phyloP scores from a whole-genome alignment of 345 rosid species.

The Citrus reticulata region DNA sequence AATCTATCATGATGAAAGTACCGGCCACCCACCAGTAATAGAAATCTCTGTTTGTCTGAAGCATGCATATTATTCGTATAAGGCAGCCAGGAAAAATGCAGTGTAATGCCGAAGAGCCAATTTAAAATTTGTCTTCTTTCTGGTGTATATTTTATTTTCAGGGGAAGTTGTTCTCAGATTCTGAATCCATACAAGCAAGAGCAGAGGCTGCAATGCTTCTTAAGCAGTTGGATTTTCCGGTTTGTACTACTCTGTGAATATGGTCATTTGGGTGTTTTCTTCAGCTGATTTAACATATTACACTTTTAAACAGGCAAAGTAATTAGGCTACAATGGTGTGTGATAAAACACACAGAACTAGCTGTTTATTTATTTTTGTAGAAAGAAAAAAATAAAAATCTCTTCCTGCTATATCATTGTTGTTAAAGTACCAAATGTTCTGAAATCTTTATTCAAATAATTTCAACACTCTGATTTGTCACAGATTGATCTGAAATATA shows the following conservation, averaged over 20 bases:
- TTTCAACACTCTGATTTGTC: neutral
- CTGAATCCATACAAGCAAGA: conserved; percentile 91
- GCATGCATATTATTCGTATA: neutral
- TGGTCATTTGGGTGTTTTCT: conserved; percentile 7
- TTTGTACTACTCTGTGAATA: conserved; percentile 39
- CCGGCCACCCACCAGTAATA: neutral
- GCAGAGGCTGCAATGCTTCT: conserved; percentile 98
- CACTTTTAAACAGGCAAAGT: neutral
- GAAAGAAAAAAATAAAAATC: neutral
- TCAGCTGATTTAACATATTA: neutral
- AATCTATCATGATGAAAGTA: neutral
- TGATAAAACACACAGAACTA: neutral
- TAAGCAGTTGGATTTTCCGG: conserved; percentile 92
- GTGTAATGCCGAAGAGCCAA: neutral
- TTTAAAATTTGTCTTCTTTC: neutral
- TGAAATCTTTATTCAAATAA: neutral
- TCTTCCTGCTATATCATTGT: neutral
- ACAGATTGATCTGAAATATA: neutral
- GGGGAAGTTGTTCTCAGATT: conserved; percentile 85
- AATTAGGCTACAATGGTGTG: neutral
- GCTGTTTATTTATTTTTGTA: neutral
- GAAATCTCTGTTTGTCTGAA: neutral
- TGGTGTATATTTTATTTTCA: conserved; percentile 24
- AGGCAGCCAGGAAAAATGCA: neutral
- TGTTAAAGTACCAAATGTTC: neutral